Evolutionary conservation across 2,329 filamentous ascomycete genomes (phyloP).

Genomic region (Fusarium algeriense): DNA sequence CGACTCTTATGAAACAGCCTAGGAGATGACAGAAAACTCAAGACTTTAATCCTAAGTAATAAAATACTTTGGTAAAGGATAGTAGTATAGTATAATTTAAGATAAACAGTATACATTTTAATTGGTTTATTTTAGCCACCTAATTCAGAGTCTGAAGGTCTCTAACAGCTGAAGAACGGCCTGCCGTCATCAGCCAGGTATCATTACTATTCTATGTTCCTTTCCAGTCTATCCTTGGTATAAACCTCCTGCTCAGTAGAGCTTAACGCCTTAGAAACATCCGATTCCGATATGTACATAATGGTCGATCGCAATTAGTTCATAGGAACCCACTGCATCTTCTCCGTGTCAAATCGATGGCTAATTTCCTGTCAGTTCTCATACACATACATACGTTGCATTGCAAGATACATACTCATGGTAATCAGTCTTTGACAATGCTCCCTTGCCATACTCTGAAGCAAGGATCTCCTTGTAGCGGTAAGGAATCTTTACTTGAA

Average conservation of each 20-base stretch:
- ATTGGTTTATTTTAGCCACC: too few species aligned
- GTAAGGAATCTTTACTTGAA: constrained; percentile 74
- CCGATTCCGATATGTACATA: not conserved
- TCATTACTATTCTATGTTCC: constrained; percentile 8
- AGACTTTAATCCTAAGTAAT: too few species aligned
- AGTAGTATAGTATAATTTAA: too few species aligned
- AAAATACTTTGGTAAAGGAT: too few species aligned
- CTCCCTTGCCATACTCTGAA: constrained; percentile 67
- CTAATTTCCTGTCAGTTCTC: constrained; percentile 46
- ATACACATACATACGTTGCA: not conserved
- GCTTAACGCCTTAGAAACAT: not conserved
- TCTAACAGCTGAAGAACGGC: not conserved
- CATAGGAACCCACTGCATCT: constrained; percentile 51
- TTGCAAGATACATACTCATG: constrained; percentile 59
- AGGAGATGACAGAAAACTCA: too few species aligned
- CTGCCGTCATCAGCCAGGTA: not conserved
- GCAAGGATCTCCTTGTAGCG: constrained; percentile 69
- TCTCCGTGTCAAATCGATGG: constrained; percentile 56
- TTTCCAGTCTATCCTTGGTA: not conserved
- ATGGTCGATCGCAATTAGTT: not conserved
- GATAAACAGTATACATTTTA: too few species aligned
- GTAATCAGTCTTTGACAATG: constrained; percentile 64
- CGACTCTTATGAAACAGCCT: not conserved
- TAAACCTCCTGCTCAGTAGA: not conserved
- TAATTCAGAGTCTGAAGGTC: too few species aligned